phyloP scores from a whole-genome alignment of 441 rosid genomes.

The Euphorbia schlechtendalii region DNA sequence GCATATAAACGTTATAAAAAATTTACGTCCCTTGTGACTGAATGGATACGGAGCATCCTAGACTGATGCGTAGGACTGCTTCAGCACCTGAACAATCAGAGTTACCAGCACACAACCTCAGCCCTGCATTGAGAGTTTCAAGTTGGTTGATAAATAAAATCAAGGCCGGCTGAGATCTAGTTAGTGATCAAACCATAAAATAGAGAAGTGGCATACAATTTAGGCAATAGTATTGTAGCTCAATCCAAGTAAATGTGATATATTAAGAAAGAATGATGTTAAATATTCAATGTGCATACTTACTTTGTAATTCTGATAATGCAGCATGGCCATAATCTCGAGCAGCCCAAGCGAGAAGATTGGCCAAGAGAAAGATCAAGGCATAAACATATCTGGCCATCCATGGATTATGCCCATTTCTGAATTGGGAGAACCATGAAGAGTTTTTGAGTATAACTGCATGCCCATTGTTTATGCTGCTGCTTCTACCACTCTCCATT shows the following conservation, averaged over 20 bases:
- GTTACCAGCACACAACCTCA: slow-evolving; percentile 62
- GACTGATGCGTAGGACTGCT: slow-evolving; percentile 91
- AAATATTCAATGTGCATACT: slow-evolving; percentile 24
- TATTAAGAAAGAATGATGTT: background rate
- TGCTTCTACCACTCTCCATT: slow-evolving; percentile 55
- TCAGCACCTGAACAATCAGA: slow-evolving; percentile 76
- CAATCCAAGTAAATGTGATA: background rate
- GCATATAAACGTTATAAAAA: too few relatives aligned
- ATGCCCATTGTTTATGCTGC: slow-evolving; percentile 28
- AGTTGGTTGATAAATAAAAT: background rate
- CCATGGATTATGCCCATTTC: slow-evolving; percentile 84
- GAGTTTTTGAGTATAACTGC: slow-evolving; percentile 33
- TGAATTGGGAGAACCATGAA: slow-evolving; percentile 79
- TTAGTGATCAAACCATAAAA: background rate
- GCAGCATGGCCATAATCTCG: slow-evolving; percentile 72
- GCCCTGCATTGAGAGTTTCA: slow-evolving; percentile 42
- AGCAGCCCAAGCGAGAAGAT: slow-evolving; percentile 85
- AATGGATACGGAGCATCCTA: slow-evolving; percentile 97
- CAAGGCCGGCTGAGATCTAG: background rate
- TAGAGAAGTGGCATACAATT: background rate
- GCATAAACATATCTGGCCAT: slow-evolving; percentile 89
- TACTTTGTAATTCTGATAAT: slow-evolving; percentile 63
- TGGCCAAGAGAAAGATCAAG: slow-evolving; percentile 66
- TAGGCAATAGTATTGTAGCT: background rate
- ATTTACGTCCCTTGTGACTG: too few relatives aligned